Evolutionary conservation across 2,329 filamentous ascomycete genomes (phyloP).

Genomic region (Aureobasidium sp.): DNA sequence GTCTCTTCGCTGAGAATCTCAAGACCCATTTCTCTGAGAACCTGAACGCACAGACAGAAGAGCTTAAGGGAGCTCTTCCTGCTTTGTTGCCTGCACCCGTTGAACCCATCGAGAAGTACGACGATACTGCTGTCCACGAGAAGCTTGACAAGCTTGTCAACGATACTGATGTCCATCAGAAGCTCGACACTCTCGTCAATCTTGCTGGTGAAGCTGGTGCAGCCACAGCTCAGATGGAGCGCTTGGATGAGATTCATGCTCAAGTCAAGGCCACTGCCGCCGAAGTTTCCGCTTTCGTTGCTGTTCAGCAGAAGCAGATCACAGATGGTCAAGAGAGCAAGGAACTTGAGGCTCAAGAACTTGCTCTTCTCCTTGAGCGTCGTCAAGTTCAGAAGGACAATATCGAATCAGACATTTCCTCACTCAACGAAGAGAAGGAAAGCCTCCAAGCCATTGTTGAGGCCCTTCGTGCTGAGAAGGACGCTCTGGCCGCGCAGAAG

Average conservation of each 20-base stretch:
- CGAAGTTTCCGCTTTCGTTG: constrained; percentile 75
- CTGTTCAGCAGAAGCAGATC: constrained; percentile 64
- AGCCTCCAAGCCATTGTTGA: constrained; percentile 45
- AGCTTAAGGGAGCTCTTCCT: constrained; percentile 20
- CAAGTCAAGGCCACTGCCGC: constrained; percentile 77
- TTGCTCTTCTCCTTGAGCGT: constrained; percentile 70
- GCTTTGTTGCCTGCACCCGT: constrained; percentile 36
- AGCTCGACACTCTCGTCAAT: constrained; percentile 47
- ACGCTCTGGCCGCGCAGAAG: constrained; percentile 69
- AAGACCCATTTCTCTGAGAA: constrained; percentile 15
- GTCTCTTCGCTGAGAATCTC: constrained; percentile 23
- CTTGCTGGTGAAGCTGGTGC: constrained; percentile 59
- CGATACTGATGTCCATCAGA: constrained; percentile 26
- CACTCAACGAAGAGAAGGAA: constrained; percentile 38
- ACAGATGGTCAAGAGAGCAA: constrained; percentile 69
- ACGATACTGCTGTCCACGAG: constrained; percentile 52
- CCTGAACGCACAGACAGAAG: constrained; percentile 11
- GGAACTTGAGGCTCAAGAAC: constrained; percentile 71
- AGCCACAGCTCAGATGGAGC: constrained; percentile 65
- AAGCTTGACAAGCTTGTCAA: constrained; percentile 42
- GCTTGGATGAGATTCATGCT: constrained; percentile 79
- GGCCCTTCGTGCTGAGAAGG: constrained; percentile 57
- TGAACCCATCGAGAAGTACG: constrained; percentile 50
- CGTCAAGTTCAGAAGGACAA: constrained; percentile 57
- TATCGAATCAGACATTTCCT: constrained; percentile 38